Percentiles rank a stretch among this genome's conserved stretches.
Evolutionary conservation across 2,329 filamentous ascomycete genomes (phyloP).

Genomic region (Botryosphaeria dothidea): DNA sequence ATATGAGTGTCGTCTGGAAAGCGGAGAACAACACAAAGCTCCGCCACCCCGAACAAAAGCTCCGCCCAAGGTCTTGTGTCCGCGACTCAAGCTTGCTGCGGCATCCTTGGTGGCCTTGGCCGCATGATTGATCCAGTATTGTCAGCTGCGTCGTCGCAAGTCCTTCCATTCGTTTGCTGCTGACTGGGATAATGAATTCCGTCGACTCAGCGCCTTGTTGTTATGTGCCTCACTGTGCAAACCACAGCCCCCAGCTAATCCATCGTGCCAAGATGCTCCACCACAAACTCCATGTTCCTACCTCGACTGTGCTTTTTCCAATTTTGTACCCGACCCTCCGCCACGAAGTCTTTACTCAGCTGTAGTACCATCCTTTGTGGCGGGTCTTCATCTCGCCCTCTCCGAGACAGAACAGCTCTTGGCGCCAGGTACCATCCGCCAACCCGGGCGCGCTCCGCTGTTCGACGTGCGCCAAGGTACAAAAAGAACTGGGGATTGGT

Average conservation of each 20-base stretch:
- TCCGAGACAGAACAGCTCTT: background rate
- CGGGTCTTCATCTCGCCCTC: background rate
- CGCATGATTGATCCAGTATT: background rate
- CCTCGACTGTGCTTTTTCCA: background rate
- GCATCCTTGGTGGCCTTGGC: background rate
- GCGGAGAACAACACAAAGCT: background rate
- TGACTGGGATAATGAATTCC: background rate
- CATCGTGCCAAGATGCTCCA: background rate
- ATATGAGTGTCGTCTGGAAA: conserved; percentile 7
- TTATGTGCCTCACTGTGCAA: no score
- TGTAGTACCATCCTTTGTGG: background rate
- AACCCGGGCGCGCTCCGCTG: background rate
- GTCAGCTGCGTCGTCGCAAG: no score
- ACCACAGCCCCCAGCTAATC: background rate
- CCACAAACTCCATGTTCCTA: background rate
- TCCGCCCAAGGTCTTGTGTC: conserved; percentile 1
- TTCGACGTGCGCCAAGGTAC: background rate
- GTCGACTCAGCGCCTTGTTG: background rate
- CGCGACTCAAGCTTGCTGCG: background rate
- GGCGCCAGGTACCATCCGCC: background rate
- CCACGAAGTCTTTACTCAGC: background rate
- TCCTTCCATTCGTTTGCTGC: no score
- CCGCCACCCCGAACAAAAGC: background rate
- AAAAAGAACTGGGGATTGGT: background rate
- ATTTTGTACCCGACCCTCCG: background rate